Evolutionary conservation across 106 monocot species (phyloP).

Genomic region (Apostasia shenzhenica): DNA sequence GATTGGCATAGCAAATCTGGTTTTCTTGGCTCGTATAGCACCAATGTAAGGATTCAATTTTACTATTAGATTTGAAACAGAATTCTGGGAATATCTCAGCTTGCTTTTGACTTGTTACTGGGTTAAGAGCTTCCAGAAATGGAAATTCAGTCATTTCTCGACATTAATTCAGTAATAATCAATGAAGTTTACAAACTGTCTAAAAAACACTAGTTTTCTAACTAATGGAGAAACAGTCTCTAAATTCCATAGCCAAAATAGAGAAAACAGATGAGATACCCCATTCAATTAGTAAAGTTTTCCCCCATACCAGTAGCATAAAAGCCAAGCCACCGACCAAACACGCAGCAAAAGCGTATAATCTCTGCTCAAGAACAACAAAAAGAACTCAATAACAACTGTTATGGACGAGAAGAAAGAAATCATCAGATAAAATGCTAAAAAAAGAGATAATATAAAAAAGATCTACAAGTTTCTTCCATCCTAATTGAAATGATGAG

Average conservation of each 20-base stretch:
- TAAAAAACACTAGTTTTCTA: not conserved
- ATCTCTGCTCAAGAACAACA: slow-evolving; percentile 39
- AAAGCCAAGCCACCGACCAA: slow-evolving; percentile 58
- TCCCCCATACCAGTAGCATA: slow-evolving; percentile 66
- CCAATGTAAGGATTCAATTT: too few species aligned
- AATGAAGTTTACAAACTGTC: too few species aligned
- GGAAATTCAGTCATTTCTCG: too few species aligned
- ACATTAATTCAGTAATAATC: too few species aligned
- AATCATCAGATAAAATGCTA: not conserved
- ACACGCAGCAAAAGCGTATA: slow-evolving; percentile 70
- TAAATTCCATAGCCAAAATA: not conserved
- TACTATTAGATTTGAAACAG: too few species aligned
- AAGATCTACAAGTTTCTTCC: not conserved
- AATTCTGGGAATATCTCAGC: too few species aligned
- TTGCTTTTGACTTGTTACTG: too few species aligned
- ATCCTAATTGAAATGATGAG: not conserved
- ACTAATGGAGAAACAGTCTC: not conserved
- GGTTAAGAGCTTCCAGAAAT: too few species aligned
- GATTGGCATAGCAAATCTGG: too few species aligned
- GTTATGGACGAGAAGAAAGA: not conserved
- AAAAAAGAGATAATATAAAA: not conserved
- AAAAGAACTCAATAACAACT: not conserved
- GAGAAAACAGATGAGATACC: not conserved
- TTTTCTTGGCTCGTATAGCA: too few species aligned
- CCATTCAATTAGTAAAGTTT: not conserved